A percentile compares a stretch with the other conserved stretches of the same genome.
Conservation (phyloP, 768 basidiomycete species). For the Tulasnella sp. region DNA sequence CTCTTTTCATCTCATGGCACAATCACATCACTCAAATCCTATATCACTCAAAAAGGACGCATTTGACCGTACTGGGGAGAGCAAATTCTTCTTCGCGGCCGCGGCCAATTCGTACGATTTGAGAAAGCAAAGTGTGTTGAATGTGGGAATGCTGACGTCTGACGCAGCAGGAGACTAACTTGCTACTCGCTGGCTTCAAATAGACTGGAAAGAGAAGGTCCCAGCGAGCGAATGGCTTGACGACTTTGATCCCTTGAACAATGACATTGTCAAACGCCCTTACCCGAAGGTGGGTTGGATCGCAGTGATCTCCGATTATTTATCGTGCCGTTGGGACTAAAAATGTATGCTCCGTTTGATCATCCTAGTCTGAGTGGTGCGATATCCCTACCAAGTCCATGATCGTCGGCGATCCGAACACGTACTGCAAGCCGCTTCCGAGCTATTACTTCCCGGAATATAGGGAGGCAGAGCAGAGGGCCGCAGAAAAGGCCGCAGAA, state of each 20-base stretch:
- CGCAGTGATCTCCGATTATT: no score
- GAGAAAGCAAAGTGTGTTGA: not conserved
- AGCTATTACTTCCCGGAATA: no score
- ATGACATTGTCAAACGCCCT: not conserved
- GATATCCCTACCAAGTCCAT: not conserved
- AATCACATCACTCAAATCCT: not conserved
- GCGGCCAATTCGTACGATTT: not conserved
- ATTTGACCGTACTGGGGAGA: not conserved
- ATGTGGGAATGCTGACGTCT: not conserved
- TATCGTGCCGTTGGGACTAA: no score
- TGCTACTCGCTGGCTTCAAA: not conserved
- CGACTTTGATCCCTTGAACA: not conserved
- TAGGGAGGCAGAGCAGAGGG: no score
- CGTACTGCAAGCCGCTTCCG: no score
- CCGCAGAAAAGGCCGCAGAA: no score
- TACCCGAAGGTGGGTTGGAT: conserved; percentile 2
- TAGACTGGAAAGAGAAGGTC: conserved; percentile 3
- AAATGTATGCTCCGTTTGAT: not conserved
- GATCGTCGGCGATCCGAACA: no score
- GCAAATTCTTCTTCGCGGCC: not conserved
- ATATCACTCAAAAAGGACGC: not conserved
- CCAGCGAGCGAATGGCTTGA: conserved; percentile 3
- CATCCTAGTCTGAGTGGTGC: not conserved
- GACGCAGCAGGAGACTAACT: not conserved
- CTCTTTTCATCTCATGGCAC: not conserved